Conservation (phyloP, 257 asterid genomes). For the Leonotis leonurus region DNA sequence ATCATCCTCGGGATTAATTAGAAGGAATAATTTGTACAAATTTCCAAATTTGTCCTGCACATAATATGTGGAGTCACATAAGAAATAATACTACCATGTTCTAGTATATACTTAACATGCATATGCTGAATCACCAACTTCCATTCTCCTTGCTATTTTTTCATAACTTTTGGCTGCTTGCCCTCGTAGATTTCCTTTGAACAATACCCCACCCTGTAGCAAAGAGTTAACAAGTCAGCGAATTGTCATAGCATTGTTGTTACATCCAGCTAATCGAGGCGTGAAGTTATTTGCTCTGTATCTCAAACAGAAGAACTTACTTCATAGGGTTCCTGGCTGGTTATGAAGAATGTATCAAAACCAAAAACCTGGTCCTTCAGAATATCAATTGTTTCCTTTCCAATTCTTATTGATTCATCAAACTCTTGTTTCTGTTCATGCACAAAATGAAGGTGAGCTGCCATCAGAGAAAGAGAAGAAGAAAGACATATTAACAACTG, state of each 20-base stretch:
- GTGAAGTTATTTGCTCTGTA: neutral
- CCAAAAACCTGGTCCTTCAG: constrained; percentile 89
- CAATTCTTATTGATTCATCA: constrained; percentile 71
- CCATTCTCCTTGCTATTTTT: constrained; percentile 72
- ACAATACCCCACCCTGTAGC: constrained; percentile 79
- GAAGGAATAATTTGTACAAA: constrained; percentile 69
- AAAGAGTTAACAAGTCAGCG: constrained; percentile 3
- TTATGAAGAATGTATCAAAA: constrained; percentile 89
- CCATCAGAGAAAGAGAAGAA: neutral
- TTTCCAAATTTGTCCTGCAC: constrained; percentile 88
- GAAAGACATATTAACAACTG: constrained; percentile 1
- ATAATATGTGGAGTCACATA: constrained; percentile 22
- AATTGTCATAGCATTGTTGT: neutral
- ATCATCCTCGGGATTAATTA: constrained; percentile 90
- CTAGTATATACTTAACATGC: constrained; percentile 16
- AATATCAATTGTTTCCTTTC: constrained; percentile 78
- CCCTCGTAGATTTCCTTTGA: constrained; percentile 93
- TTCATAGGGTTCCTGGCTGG: constrained; percentile 98
- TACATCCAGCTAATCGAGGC: neutral
- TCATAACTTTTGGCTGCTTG: constrained; percentile 72
- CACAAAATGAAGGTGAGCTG: constrained; percentile 12
- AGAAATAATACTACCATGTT: constrained; percentile 10
- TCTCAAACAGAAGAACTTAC: constrained; percentile 44
- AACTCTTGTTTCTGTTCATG: constrained; percentile 54
- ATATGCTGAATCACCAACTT: constrained; percentile 41